phyloP scores from a whole-genome alignment of 2,329 filamentous ascomycete genomes.

The Emergomyces pasteurianus region DNA sequence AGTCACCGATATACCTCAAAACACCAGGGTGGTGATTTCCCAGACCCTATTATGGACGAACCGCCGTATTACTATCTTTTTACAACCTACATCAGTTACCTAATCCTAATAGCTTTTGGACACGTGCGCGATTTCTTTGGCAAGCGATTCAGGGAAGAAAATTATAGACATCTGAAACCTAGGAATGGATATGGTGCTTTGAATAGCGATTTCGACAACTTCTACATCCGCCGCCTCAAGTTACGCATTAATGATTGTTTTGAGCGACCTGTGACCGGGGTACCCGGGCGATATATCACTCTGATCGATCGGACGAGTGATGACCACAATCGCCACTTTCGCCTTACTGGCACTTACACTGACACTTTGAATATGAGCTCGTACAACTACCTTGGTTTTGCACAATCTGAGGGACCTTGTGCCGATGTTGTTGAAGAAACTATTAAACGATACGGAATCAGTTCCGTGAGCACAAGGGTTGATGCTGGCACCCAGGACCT shows the following conservation, averaged over 20 bases:
- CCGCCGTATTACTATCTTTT: slow-evolving; percentile 94
- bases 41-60: slow-evolving; percentile 80
- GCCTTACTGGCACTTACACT: slow-evolving; percentile 77
- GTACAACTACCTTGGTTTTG: slow-evolving; percentile 98
- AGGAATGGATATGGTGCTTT: slow-evolving; percentile 86
- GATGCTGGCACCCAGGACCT: slow-evolving; percentile 83
- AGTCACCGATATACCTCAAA: slow-evolving; percentile 82
- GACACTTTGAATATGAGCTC: slow-evolving; percentile 98
- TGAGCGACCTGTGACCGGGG: slow-evolving; percentile 79
- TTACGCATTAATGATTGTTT: slow-evolving; percentile 95
- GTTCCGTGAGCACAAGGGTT: slow-evolving; percentile 64
- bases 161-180: slow-evolving; percentile 72
- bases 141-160: slow-evolving; percentile 79
- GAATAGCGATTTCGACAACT: slow-evolving; percentile 98
- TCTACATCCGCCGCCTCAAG: slow-evolving; percentile 88
- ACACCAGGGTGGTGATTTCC: slow-evolving; percentile 68
- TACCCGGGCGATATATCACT: slow-evolving; percentile 88
- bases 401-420: slow-evolving; percentile 92
- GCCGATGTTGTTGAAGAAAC: slow-evolving; percentile 83
- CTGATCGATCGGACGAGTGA: slow-evolving; percentile 81
- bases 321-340: slow-evolving; percentile 84
- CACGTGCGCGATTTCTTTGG: slow-evolving; percentile 97
- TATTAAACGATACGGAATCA: slow-evolving; percentile 75
- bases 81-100: slow-evolving; percentile 96
- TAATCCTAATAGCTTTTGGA: slow-evolving; percentile 88